Conservation (phyloP, 2,329 filamentous ascomycete species). For the Rugonectria rugulosa region DNA sequence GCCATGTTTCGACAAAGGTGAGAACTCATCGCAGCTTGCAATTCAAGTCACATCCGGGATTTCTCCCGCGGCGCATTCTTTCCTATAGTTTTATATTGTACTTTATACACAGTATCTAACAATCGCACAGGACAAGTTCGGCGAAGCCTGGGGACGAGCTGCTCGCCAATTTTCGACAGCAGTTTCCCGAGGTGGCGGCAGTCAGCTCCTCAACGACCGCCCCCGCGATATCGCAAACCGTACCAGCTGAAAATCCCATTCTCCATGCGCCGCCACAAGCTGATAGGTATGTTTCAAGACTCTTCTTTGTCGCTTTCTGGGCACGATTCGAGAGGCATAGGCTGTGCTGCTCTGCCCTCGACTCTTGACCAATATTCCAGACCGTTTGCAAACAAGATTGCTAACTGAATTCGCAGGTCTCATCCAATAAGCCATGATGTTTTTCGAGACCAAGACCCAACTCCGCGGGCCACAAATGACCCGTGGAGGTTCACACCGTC, state of each 20-base stretch:
- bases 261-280: slow-evolving; percentile 32
- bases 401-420: slow-evolving; percentile 30
- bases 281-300: slow-evolving; percentile 39
- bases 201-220: slow-evolving; percentile 55
- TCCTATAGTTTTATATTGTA: neutral
- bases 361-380: neutral
- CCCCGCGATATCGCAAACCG: slow-evolving; percentile 47
- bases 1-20: slow-evolving; percentile 43
- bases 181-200: slow-evolving; percentile 76
- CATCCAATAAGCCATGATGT: slow-evolving; percentile 38
- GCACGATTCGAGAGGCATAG: no score
- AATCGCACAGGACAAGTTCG: slow-evolving; percentile 68
- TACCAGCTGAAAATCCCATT: slow-evolving; percentile 39
- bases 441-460: slow-evolving; percentile 79
- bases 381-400: neutral
- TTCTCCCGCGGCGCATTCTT: neutral
- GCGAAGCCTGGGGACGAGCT: slow-evolving; percentile 89
- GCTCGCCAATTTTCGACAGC: slow-evolving; percentile 82
- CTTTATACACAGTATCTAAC: neutral
- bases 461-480: slow-evolving; percentile 80
- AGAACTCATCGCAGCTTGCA: slow-evolving; percentile 3
- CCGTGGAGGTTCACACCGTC: slow-evolving; percentile 90
- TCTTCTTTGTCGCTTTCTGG: neutral
- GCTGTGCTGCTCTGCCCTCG: neutral
- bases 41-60: neutral